These are phyloP conservation scores for Xylariaceae sp. DNA, from an alignment of 2,329 filamentous ascomycete genomes.

Conservation along the genomic window DNA sequence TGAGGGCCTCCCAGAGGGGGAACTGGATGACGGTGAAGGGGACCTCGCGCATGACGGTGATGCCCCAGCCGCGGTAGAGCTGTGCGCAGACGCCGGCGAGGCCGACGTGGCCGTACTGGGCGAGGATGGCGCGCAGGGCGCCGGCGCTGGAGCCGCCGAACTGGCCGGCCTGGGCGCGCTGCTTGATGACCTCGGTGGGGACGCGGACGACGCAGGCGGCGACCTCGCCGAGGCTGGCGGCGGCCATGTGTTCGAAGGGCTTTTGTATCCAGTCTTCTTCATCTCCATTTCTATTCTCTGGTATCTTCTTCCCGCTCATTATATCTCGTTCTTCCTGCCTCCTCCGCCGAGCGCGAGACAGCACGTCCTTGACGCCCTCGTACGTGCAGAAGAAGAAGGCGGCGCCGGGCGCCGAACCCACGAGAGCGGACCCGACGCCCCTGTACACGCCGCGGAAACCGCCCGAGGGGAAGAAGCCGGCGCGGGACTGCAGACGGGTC, in stretches of 20 bases:
- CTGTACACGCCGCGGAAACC: constrained; percentile 91
- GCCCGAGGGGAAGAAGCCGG: constrained; percentile 73
- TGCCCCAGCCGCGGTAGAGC: constrained; percentile 84
- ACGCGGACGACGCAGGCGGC: constrained; percentile 89
- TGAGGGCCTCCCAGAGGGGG: constrained; percentile 92
- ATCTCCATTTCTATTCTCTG: constrained; percentile 26
- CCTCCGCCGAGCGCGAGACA: constrained; percentile 10
- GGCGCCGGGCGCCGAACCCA: constrained; percentile 88
- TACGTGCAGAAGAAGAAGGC: constrained; percentile 98
- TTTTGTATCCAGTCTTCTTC: constrained; percentile 25
- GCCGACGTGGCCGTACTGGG: constrained; percentile 38
- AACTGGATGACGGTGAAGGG: constrained; percentile 98
- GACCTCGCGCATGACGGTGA: constrained; percentile 92
- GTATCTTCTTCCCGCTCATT: background rate
- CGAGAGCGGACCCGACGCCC: constrained; percentile 80
- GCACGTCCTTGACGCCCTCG: constrained; percentile 60
- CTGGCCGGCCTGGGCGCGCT: constrained; percentile 84
- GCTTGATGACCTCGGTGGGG: constrained; percentile 95
- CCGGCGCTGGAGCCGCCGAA: constrained; percentile 64
- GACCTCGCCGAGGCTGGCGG: constrained; percentile 80
- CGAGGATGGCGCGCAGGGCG: constrained; percentile 66
- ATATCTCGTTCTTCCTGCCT: constrained; percentile 2
- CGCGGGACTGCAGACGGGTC: constrained; percentile 83
- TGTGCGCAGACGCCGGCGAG: constrained; percentile 65
- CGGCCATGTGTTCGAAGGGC: constrained; percentile 66